Evolutionary conservation across 352 stramenopile genomes (phyloP), one percentile per base, ranked within the genome.

Genomic region (Globisporangium parvum): DNA sequence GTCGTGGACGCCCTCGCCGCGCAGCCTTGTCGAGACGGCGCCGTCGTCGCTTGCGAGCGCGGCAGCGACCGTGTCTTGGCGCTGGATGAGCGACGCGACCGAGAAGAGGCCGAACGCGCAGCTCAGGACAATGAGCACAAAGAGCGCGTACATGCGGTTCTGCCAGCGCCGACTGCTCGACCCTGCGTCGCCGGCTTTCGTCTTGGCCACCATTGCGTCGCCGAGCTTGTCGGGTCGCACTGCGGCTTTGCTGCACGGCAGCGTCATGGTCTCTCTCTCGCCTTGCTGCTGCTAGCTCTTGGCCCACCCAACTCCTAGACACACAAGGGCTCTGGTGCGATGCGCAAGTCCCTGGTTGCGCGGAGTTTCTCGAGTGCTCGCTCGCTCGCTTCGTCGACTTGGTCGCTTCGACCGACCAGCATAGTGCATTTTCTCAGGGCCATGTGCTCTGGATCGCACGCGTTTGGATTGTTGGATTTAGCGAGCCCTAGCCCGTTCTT

Each of bases 21-120:
- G 66, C 23, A 73, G 26, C 39, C 48, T 37, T 58, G 55, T 3
- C 47, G 51, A 10, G 53, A 21, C 9, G 24, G 47, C 23, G 49
- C 47, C 17, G 46, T 24, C 59, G 51, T 47, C 41, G 41, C 18
- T 47, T 37, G 63, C 45, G 67, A 56, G 37, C 73, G 69, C 28
- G 65, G 66, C 53, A 70, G 71, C 55, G 80, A n/a, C n/a, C n/a
- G 76, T 37, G 31, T 75, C 71, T 24, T 68, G 66, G 55, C 72
- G 71, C 55, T 84, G 76, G 54, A 87, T 76, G 39, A 84, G 65
- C 47, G 71, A 71, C 20, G 71, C 73, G 23, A 87, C 71, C 15
- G 69, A 78, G 23, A 87, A 66, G 49, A 87, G 65, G 1, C 76
- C 73, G 6, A 84, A 58, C 1, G 73, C 67, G 57, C 73, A 87